Evolutionary conservation across 2,329 filamentous ascomycete genomes (phyloP), one percentile per base, ranked within the genome.

Genomic region (Macroventuria anomochaeta): DNA sequence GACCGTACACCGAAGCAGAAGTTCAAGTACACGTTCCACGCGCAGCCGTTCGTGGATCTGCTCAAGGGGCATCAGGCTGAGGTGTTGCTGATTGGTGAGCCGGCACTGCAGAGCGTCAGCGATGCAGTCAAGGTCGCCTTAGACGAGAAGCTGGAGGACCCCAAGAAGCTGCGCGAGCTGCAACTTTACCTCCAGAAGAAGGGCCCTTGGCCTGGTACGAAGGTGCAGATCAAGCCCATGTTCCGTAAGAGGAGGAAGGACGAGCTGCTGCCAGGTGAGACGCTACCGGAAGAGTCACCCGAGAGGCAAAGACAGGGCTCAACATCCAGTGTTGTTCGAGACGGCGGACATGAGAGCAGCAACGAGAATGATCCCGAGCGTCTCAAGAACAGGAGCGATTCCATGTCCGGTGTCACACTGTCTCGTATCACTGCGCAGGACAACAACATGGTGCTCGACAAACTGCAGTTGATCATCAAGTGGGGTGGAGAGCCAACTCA

Each of bases 141-240:
- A 69, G 80, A 85, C 28, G 86, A 91, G 65, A 90, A 88, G 0
- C 80, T 92, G 17, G 95, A 99, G 73, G 96, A 99, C 68, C 82
- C 82, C 41, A 86, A 85, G 43, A 99, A 99, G 76, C 85, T 99
- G n/a, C 88, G 86, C 60, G 81, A 91, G 34, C 81, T 99, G 42
- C 88, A 89, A 53, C 93, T 93, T 58, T 93, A 96, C 5, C 79
- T 99, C 6, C 87, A 91, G 34, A 96, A 95, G 77, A 99, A 99
- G 75, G 92, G 93, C 1, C 87, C 87, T 17, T 97, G 93, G 89
- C 88, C 92, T 3, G 95, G 95, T 0, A 99, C 95, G 1, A 99
- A 99, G 74, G 92, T 99, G 2, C 95, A 99, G 75, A 97, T 99
- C 73, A 99, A 99, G 75, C 95, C 95, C 8, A 96, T 99, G 92